Base-by-base conservation (phyloP, 1,284 basidiomycete species). In the Puccinia triticina region DNA sequence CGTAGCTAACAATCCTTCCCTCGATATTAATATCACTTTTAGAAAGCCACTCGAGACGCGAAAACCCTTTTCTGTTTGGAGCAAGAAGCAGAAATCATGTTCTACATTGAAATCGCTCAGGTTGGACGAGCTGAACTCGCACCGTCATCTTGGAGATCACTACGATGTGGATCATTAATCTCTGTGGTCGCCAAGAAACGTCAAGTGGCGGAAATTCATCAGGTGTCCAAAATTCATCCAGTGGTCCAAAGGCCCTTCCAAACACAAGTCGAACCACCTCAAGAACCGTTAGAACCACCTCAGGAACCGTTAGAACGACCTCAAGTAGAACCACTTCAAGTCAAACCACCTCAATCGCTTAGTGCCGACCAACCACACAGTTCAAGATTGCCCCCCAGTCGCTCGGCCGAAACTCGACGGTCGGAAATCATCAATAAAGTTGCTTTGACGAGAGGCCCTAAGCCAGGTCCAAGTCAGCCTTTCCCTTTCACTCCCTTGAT, bases 121-220 rank as follows among this genome's bases (percentile, higher is more conserved):
- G 61, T 64, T 29, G 61, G 61, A 64, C 26, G 12, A 26, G 61
- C 61, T 64, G 61, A 64, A 26, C 26, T 64, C 5, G 61, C 61
- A 16, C 61, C 61, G 26, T 64, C 61, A 12, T 64, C 61, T 26
- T 64, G 61, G 61, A 64, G 26, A 26, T 29, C 61, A 32, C 34
- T 64, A 14, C 61, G 34, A 64, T 64, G 34, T 32, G 26, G 61
- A 3, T 64, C 61, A 5, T 16, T 64, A 26, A 64, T 64, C 5
- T 64, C 61, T 5, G 61, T 64, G 61, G 61, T 64, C 34, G 61
- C 34, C 29, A 64, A 37, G 32, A 64, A 26, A 32, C 61, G 32
- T 8, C 21, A 37, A 29, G 61, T 64, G 61, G 29, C 26, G 14
- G 26, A 14, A 64, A 64, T 32, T 29, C n/a, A n/a, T n/a, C n/a